phyloP scores from a whole-genome alignment of 805 yeast genomes.

The Maudiozyma barnettii region DNA sequence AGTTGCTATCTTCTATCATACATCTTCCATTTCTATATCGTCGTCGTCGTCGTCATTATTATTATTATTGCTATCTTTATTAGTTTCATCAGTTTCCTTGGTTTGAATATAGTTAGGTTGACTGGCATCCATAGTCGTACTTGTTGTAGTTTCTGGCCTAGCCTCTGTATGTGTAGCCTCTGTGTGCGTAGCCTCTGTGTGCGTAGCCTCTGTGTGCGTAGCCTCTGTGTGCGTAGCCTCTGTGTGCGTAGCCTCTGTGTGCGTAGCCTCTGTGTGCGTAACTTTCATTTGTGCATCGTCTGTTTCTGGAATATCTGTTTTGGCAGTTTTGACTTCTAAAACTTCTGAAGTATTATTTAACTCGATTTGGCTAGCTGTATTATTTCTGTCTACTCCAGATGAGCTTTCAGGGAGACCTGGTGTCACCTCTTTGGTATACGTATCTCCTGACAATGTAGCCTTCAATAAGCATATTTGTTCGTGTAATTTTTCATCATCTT shows the following conservation, averaged over 20 bases:
- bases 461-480: slow-evolving; percentile 19
- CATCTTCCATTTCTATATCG: neutral
- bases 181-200: neutral
- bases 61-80: neutral
- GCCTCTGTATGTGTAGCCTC: neutral
- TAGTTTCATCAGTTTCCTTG: neutral
- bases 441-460: slow-evolving; percentile 4
- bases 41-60: neutral
- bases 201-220: neutral
- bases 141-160: no score
- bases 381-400: neutral
- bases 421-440: neutral
- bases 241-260: neutral
- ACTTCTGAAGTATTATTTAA: neutral
- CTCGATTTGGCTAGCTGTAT: neutral
- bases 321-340: no score
- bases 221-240: neutral
- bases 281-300: neutral
- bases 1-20: neutral
- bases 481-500: slow-evolving; percentile 25
- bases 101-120: no score
- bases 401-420: neutral
- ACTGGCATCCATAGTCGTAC: no score
- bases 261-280: neutral
- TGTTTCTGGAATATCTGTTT: neutral